Evolutionary conservation across 176 grass and related monocot genomes (phyloP).

Genomic region (Oryza nivara): DNA sequence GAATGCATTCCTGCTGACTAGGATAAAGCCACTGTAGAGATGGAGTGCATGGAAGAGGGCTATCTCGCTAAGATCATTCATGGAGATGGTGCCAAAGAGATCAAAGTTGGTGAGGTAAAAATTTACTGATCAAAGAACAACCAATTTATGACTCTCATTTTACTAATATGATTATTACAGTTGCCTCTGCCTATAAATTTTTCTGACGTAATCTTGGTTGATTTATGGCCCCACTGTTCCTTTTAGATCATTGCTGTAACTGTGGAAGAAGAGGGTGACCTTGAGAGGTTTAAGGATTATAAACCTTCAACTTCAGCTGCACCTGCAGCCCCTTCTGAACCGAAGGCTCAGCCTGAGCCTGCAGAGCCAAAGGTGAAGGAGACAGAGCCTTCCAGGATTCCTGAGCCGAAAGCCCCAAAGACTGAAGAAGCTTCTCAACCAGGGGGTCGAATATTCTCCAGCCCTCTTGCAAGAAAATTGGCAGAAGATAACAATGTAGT

Average conservation of each 20-base stretch:
- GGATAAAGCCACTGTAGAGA: slow-evolving; percentile 96
- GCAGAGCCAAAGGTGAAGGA: slow-evolving; percentile 61
- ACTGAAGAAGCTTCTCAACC: slow-evolving; percentile 56
- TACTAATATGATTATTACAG: not conserved
- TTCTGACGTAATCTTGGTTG: not conserved
- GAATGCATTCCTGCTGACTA: slow-evolving; percentile 38
- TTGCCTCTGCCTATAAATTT: not conserved
- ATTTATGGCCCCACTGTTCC: not conserved
- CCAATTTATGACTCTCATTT: not conserved
- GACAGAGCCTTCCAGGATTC: slow-evolving; percentile 34
- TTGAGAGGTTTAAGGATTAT: slow-evolving; percentile 90
- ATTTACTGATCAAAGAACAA: slow-evolving; percentile 22
- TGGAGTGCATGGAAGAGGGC: slow-evolving; percentile 99
- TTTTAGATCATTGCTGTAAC: slow-evolving; percentile 75
- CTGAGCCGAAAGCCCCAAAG: slow-evolving; percentile 58
- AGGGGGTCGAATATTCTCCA: slow-evolving; percentile 79
- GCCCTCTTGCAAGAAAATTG: slow-evolving; percentile 88
- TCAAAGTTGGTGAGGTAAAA: slow-evolving; percentile 93
- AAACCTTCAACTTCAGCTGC: slow-evolving; percentile 69
- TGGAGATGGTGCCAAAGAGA: slow-evolving; percentile 93
- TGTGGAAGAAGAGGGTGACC: slow-evolving; percentile 91
- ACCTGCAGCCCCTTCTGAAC: slow-evolving; percentile 52
- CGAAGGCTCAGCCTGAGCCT: slow-evolving; percentile 43
- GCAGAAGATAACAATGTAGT: slow-evolving; percentile 89
- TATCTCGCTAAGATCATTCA: slow-evolving; percentile 95